Conservation (phyloP, 192 early-diverging fungal genomes). For the Coemansia furcata region DNA sequence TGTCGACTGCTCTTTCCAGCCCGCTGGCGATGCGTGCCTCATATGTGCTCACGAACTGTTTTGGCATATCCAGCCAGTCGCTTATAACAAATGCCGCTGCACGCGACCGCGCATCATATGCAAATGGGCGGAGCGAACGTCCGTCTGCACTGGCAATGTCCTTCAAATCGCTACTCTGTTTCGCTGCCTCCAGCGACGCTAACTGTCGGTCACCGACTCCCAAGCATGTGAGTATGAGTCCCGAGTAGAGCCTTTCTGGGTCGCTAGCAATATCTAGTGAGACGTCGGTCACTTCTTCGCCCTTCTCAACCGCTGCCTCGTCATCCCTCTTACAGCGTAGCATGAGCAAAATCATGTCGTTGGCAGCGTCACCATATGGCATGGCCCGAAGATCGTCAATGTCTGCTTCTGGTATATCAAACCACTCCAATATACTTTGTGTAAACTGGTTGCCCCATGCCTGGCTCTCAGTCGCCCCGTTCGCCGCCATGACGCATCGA, state of each 20-base stretch:
- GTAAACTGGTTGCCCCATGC: constrained; percentile 26
- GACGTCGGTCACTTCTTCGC: background rate
- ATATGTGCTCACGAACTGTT: constrained; percentile 40
- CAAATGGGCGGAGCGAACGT: constrained; percentile 21
- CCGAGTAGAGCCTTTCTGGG: constrained; percentile 31
- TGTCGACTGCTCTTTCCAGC: constrained; percentile 30
- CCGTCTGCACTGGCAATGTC: background rate
- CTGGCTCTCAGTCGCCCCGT: constrained; percentile 14
- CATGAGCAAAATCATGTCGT: constrained; percentile 39
- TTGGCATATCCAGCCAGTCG: constrained; percentile 41
- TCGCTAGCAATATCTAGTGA: constrained; percentile 23
- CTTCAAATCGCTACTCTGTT: background rate
- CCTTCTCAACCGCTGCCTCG: constrained; percentile 16
- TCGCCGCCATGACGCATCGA: constrained; percentile 36
- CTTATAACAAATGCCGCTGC: constrained; percentile 43
- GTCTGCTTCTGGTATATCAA: constrained; percentile 15
- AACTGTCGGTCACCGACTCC: constrained; percentile 21
- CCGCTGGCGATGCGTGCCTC: constrained; percentile 27
- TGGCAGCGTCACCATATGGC: constrained; percentile 36
- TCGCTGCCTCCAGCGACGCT: background rate
- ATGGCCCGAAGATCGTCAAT: constrained; percentile 12
- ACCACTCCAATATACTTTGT: constrained; percentile 38
- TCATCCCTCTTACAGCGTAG: constrained; percentile 35
- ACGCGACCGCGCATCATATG: constrained; percentile 55
- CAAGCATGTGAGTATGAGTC: constrained; percentile 31